These are phyloP conservation scores for Trifolium dubium DNA, from an alignment of 306 rosid species.

Conservation along the genomic window DNA sequence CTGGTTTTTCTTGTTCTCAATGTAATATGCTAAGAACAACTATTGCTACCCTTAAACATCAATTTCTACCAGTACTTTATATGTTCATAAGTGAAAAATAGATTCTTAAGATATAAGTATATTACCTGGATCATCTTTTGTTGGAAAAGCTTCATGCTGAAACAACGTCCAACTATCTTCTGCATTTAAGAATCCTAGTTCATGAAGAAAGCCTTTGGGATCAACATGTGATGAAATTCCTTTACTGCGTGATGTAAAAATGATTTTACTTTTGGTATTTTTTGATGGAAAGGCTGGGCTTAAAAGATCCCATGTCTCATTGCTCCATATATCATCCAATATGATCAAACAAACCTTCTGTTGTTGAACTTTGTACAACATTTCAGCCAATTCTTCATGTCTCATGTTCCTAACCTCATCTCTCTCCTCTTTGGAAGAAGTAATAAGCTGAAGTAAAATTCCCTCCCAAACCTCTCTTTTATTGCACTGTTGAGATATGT, in stretches of 20 bases:
- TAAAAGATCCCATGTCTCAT: slow-evolving; percentile 48
- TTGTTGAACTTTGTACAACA: slow-evolving; percentile 44
- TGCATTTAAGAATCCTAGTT: slow-evolving; percentile 39
- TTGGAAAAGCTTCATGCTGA: slow-evolving; percentile 50
- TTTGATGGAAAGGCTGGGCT: slow-evolving; percentile 44
- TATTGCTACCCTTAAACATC: no score
- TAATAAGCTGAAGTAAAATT: slow-evolving; percentile 45
- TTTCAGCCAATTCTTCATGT: slow-evolving; percentile 52
- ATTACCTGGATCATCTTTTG: slow-evolving; percentile 45
- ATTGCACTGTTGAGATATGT: slow-evolving; percentile 42
- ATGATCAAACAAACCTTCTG: slow-evolving; percentile 53
- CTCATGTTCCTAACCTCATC: slow-evolving; percentile 48
- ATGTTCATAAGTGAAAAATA: no score
- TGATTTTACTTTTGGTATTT: slow-evolving; percentile 43
- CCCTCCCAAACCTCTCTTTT: slow-evolving; percentile 60
- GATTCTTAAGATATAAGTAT: no score
- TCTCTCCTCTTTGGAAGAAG: slow-evolving; percentile 47
- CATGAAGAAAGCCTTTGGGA: slow-evolving; percentile 44
- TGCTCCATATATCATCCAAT: slow-evolving; percentile 63
- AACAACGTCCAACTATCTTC: slow-evolving; percentile 50
- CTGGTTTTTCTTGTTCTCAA: no score
- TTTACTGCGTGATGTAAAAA: slow-evolving; percentile 52
- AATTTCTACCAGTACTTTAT: no score
- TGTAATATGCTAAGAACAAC: no score
- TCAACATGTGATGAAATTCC: slow-evolving; percentile 41